Percentiles rank a stretch among this genome's conserved stretches.
Conservation (phyloP, 306 rosid genomes). For the Quercus agrifolia region DNA sequence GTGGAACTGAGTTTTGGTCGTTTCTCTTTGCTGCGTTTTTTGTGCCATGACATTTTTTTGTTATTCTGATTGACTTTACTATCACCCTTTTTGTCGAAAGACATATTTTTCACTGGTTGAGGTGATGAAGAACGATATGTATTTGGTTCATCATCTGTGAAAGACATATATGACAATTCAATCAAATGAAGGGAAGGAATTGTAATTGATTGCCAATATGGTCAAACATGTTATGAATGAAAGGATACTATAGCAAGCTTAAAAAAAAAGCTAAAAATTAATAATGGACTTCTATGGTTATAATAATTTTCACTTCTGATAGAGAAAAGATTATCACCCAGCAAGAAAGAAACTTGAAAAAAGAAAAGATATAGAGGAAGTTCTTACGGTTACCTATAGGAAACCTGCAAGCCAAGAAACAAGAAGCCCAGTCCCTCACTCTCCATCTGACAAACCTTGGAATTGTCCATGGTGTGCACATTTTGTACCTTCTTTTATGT, state of each 20-base stretch:
- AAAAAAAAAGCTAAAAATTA: background rate
- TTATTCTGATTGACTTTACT: background rate
- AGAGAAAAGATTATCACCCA: background rate
- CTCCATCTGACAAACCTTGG: conserved; percentile 39
- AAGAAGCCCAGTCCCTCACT: conserved; percentile 40
- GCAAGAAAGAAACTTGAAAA: background rate
- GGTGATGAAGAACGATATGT: conserved; percentile 21
- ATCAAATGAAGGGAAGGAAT: background rate
- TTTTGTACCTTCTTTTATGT: conserved; percentile 18
- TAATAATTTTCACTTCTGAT: background rate
- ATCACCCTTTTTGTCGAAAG: conserved; percentile 16
- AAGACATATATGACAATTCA: background rate
- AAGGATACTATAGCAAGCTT: background rate
- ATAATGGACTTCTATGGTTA: too few relatives aligned
- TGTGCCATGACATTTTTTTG: conserved; percentile 19
- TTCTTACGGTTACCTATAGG: conserved; percentile 31
- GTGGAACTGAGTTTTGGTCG: conserved; percentile 11
- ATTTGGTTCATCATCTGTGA: conserved; percentile 26
- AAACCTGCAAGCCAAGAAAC: conserved; percentile 41
- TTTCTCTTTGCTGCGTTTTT: conserved; percentile 10
- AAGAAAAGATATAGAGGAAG: background rate
- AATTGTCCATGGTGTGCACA: conserved; percentile 42
- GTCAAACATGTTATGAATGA: background rate
- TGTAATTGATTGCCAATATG: background rate
- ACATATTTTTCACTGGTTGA: conserved; percentile 23